Evolutionary conservation across 768 basidiomycete species (phyloP).

Genomic region (Saitozyma sp.): DNA sequence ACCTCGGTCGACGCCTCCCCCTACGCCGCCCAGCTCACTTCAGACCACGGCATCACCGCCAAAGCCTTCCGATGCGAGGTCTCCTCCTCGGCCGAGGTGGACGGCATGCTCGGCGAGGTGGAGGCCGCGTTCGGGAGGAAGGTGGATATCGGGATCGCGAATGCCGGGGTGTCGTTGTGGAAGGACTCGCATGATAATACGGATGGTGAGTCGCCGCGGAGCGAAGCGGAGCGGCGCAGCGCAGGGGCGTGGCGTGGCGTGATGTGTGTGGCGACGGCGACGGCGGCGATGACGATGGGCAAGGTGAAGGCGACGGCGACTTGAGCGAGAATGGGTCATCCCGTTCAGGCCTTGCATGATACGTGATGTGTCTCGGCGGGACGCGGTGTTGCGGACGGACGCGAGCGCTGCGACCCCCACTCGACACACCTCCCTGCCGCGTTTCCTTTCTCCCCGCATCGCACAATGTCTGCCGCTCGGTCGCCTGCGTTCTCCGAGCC

Average conservation of each 20-base stretch:
- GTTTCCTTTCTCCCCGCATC: no score
- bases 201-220: slow-evolving; percentile 29
- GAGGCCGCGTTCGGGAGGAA: slow-evolving; percentile 43
- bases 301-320: background rate
- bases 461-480: no score
- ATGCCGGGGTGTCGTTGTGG: slow-evolving; percentile 47
- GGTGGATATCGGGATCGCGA: slow-evolving; percentile 49
- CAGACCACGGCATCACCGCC: slow-evolving; percentile 33
- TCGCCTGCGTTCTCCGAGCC: no score
- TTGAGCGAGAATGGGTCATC: background rate
- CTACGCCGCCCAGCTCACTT: slow-evolving; percentile 32
- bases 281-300: no score
- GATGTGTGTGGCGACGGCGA: background rate
- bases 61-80: slow-evolving; percentile 49
- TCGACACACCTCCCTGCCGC: no score
- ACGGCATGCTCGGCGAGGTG: slow-evolving; percentile 38
- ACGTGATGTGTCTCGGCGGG: no score
- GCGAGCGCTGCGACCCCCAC: no score
- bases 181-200: slow-evolving; percentile 34
- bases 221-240: background rate
- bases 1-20: slow-evolving; percentile 38
- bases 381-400: no score
- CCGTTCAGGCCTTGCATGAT: no score
- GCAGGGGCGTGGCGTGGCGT: background rate
- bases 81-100: slow-evolving; percentile 29